Percentiles rank a stretch among this genome's conserved stretches.
phyloP scores from a whole-genome alignment of 768 basidiomycete species.

The Boletus reticuloceps region DNA sequence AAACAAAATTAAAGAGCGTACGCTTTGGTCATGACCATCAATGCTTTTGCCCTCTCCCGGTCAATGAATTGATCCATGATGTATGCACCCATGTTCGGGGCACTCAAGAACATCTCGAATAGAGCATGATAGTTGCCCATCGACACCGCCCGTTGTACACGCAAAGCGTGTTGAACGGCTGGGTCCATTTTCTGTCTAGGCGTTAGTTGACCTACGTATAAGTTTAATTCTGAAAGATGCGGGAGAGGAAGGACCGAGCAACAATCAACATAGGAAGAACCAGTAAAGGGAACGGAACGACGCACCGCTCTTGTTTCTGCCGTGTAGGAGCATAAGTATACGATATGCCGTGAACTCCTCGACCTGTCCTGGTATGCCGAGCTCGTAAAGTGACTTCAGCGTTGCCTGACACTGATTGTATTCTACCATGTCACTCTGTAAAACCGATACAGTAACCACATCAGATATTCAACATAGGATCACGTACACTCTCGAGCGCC shows the following conservation, averaged over 20 bases:
- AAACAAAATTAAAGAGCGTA: constrained; percentile 41
- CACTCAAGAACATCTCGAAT: constrained; percentile 78
- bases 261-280: constrained; percentile 2
- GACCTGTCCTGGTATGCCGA: constrained; percentile 87
- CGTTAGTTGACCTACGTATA: constrained; percentile 97
- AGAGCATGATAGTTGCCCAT: constrained; percentile 94
- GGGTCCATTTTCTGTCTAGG: constrained; percentile 78
- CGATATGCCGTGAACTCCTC: constrained; percentile 98
- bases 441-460: constrained; percentile 18
- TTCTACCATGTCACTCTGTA: constrained; percentile 94
- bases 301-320: constrained; percentile 89
- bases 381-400: constrained; percentile 85
- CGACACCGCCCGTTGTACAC: constrained; percentile 83
- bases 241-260: not conserved
- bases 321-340: constrained; percentile 93
- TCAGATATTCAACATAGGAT: not conserved
- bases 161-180: constrained; percentile 85
- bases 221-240: constrained; percentile 73
- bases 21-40: constrained; percentile 93
- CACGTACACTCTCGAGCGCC: constrained; percentile 83
- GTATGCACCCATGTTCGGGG: constrained; percentile 97
- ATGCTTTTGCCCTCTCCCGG: constrained; percentile 81
- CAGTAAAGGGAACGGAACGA: constrained; percentile 4
- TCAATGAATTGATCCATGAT: constrained; percentile 99
- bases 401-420: constrained; percentile 97